A percentile compares a stretch with the other conserved stretches of the same genome.
phyloP scores from a whole-genome alignment of 176 grass and related monocot genomes.

The Zea mays region Zm-B73-REFERENCE-NAM-5.0 NC_050100.1:17357001-17357500 shows the following conservation, averaged over 20 bases:
- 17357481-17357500: no score
- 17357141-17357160: slow-evolving; percentile 31
- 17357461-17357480: no score
- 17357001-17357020: slow-evolving; percentile 65
- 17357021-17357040: slow-evolving; percentile 95
- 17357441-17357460: no score
- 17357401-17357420: not conserved
- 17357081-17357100: slow-evolving; percentile 38
- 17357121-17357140: slow-evolving; percentile 19
- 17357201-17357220: slow-evolving; percentile 25
- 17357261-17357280: slow-evolving; percentile 98
- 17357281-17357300: slow-evolving; percentile 97
- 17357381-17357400: not conserved
- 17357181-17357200: not conserved
- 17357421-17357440: no score
- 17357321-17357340: slow-evolving; percentile 2
- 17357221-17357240: slow-evolving; percentile 63
- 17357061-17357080: slow-evolving; percentile 99
- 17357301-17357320: slow-evolving; percentile 99
- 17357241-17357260: slow-evolving; percentile 91
- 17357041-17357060: slow-evolving; percentile 94
- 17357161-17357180: slow-evolving; percentile 21
- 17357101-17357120: slow-evolving; percentile 25
- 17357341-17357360: not conserved
- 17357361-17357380: slow-evolving; percentile 2